These are phyloP conservation scores for Cardiospermum halicacabum DNA, from an alignment of 345 rosid species.

Conservation along the genomic window DNA sequence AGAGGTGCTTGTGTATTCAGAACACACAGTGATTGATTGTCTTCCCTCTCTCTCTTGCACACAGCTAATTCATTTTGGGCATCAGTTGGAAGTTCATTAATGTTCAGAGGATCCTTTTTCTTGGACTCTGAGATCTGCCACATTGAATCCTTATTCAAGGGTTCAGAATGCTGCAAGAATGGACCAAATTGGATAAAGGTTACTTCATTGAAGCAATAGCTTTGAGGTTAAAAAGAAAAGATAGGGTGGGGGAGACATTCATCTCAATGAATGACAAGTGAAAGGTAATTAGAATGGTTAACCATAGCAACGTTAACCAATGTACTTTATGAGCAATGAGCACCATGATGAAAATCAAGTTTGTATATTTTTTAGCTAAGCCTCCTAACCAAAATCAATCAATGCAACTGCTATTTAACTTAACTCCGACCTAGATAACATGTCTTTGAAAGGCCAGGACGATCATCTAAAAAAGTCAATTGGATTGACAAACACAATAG, in stretches of 20 bases:
- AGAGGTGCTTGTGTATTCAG: constrained; percentile 58
- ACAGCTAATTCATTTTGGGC: constrained; percentile 21
- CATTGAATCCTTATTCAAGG: constrained; percentile 13
- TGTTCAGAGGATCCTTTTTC: constrained; percentile 16
- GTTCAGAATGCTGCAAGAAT: constrained; percentile 34
- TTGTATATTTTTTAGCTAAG: too few relatives aligned
- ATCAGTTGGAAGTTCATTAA: constrained; percentile 35
- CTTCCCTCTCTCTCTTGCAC: constrained; percentile 49
- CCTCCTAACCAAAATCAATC: too few relatives aligned
- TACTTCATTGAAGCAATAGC: too few relatives aligned
- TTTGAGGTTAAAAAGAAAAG: neutral
- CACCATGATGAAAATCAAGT: neutral
- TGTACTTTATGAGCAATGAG: neutral
- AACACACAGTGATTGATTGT: constrained; percentile 40
- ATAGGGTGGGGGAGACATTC: neutral
- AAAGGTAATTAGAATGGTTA: neutral
- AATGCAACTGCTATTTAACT: too few relatives aligned
- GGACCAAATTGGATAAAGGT: constrained; percentile 1
- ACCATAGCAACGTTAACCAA: neutral
- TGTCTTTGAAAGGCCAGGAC: neutral
- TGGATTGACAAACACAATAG: neutral
- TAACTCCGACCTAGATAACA: too few relatives aligned
- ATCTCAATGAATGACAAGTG: neutral
- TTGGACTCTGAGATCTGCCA: constrained; percentile 34
- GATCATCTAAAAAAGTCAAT: neutral